Base-by-base conservation (phyloP, 1,139 yeast species). In the Tardiomyces depauwii region DNA sequence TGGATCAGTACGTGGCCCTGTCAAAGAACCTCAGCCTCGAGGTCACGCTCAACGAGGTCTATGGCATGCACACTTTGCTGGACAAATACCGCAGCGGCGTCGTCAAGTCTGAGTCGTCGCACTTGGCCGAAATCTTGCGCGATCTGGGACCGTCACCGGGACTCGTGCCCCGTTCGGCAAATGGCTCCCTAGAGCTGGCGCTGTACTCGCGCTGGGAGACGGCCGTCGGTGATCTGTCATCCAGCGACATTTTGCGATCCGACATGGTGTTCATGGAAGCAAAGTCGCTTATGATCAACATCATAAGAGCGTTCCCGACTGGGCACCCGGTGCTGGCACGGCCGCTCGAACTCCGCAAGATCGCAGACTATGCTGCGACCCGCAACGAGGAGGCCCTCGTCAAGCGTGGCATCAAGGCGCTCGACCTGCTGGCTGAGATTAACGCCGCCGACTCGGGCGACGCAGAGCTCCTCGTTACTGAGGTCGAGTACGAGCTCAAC, bases 1-100 rank as follows among this genome's bases (percentile, higher is more conserved):
- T 67, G 60, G 72, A 67, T 49, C 71, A 67, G 53, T 68, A 66
- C 49, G 64, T 66, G 21, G 70, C 71, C 0, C 53, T 67, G 42
- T 63, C 70, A 27, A 62, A 65, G 47, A 69, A 66, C 41, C 55
- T 67, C 14, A 47, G 49, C 18, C 55, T 68, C 38, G 62, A 62
- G 42, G 64, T 68, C 43, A 59, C 69, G 1, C 51, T 65, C 44
- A 64, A 66, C 45, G 72, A 67, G 48, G 57, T 66, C 25, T 64
- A 60, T 45, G 63, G 65, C 25, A 67, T 66, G 63, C 71, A 68
- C 50, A 54, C 59, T 2, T 48, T 68, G 39, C 53, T 68, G 33
- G 63, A 57, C 42, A 66, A 67, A 49, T 65, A 67, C 51, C 51
- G 52, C 18, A 49, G 48, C 7, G 57, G 60, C 5, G 55, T 60